Evolutionary conservation across 768 basidiomycete species (phyloP).

Genomic region (Phanerochaete sordida): DNA sequence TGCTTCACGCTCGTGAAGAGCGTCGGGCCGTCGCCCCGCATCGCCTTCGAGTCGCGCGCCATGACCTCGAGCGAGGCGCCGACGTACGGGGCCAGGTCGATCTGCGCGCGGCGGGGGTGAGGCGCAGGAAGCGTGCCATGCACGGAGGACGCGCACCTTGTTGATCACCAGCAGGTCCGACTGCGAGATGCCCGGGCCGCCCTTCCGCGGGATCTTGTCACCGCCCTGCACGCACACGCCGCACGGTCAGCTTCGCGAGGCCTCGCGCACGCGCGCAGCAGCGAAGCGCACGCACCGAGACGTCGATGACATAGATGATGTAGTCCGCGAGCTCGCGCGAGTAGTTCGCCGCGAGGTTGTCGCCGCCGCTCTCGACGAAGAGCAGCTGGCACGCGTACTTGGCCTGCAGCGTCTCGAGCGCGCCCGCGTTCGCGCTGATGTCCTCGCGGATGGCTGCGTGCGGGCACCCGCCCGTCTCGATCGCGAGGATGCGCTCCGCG

Average conservation of each 20-base stretch:
- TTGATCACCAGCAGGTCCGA: conserved; percentile 94
- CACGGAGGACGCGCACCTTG: conserved; percentile 53
- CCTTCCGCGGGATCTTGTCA: conserved; percentile 98
- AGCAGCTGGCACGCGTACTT: conserved; percentile 88
- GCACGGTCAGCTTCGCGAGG: not conserved
- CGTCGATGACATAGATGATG: conserved; percentile 92
- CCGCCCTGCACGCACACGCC: conserved; percentile 58
- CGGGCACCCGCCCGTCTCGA: conserved; percentile 97
- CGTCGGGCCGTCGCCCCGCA: conserved; percentile 95
- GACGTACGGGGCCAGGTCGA: conserved; percentile 89
- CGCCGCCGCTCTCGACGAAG: conserved; percentile 95
- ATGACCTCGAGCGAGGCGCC: conserved; percentile 93
- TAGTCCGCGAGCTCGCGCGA: conserved; percentile 96
- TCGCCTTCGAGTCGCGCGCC: conserved; percentile 87
- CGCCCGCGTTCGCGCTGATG: conserved; percentile 95
- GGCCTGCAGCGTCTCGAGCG: conserved; percentile 90
- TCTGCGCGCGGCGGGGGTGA: conserved; percentile 42
- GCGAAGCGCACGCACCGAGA: conserved; percentile 48
- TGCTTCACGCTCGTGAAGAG: conserved; percentile 85
- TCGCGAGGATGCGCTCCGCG: conserved; percentile 82
- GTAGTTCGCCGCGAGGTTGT: conserved; percentile 97
- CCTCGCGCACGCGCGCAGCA: not conserved
- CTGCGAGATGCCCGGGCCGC: conserved; percentile 95
- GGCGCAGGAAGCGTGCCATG: not conserved
- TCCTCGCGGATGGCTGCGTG: conserved; percentile 99